phyloP scores from a whole-genome alignment of 108 stramenopile species.

The Cyclotella baltica region DNA sequence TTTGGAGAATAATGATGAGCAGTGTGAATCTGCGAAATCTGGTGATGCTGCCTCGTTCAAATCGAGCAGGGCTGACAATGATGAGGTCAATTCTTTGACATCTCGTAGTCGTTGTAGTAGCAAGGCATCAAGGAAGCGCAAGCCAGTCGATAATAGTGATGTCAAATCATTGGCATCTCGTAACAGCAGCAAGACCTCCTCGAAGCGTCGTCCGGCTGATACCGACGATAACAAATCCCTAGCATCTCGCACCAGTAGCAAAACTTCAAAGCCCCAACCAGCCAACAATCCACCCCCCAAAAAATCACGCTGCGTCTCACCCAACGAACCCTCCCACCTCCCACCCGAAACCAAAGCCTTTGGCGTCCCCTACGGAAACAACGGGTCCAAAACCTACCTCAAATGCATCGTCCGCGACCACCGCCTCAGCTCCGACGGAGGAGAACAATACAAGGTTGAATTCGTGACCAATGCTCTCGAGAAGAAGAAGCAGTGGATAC shows the following conservation, averaged over 20 bases:
- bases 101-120: neutral
- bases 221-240: too few relatives aligned
- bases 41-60: neutral
- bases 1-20: neutral
- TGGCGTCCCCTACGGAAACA: conserved; percentile 27
- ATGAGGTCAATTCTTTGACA: neutral
- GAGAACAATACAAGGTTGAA: conserved; percentile 28
- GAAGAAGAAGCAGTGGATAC: conserved; percentile 33
- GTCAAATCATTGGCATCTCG: neutral
- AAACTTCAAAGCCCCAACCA: neutral
- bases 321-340: neutral
- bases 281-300: neutral
- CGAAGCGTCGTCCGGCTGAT: too few relatives aligned
- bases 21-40: too few relatives aligned
- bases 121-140: neutral
- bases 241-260: neutral
- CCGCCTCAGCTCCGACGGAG: neutral
- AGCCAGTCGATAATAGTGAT: neutral
- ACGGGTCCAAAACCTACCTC: conserved; percentile 11
- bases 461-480: conserved; percentile 6
- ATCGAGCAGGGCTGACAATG: neutral
- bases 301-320: neutral
- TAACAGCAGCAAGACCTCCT: neutral
- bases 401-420: conserved; percentile 27
- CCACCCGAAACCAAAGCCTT: conserved; percentile 18